Base-by-base conservation (phyloP, 768 basidiomycete genomes). In the Tylopilus felleus region DNA sequence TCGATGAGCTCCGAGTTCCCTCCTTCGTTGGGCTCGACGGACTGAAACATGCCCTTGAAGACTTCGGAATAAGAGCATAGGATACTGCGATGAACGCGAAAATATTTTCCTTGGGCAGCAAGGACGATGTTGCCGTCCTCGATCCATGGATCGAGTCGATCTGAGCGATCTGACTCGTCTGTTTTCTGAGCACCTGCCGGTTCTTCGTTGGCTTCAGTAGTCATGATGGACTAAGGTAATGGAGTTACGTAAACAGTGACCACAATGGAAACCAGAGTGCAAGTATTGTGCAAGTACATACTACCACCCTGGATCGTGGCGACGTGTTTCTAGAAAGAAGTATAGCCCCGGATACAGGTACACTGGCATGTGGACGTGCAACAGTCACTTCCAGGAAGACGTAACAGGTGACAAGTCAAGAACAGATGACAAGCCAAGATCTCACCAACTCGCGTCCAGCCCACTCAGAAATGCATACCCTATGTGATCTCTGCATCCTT, bases 81-180 rank as follows among this genome's bases (percentile, higher is more conserved):
- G 31, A 68, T 42, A 19, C 57, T 63, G 19, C 70, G 64, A 42
- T 73, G 70, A 14, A 74, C 70, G 10, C 67, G 65, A 41, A 73
- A 73, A 13, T 53, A 54, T 51, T 62, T 69, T 6, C 41, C 53
- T 23, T 65, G 56, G 12, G 56, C 64, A 12, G 57, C 51, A 10
- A 73, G 61, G 44, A 73, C 40, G 36, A 73, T 56, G 39, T 62
- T 70, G 0, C 71, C 71, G n/a, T 72, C 71, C 2, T 67, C 60
- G 12, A 64, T 40, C 68, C 70, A 71, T 7, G 60, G 58, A 4
- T 61, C 43, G 8, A 59, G 60, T 22, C 51, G 49, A 4, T 59
- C 57, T 12, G 31, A 19, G 38, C 38, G n/a, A 38, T 38, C 38
- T 38, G 38, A 38, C n/a, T 38, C n/a, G 16, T 22, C 49, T 28